Evolutionary conservation across 2,329 filamentous ascomycete species (phyloP).

Genomic region (Fusarium odoratissimum): DNA sequence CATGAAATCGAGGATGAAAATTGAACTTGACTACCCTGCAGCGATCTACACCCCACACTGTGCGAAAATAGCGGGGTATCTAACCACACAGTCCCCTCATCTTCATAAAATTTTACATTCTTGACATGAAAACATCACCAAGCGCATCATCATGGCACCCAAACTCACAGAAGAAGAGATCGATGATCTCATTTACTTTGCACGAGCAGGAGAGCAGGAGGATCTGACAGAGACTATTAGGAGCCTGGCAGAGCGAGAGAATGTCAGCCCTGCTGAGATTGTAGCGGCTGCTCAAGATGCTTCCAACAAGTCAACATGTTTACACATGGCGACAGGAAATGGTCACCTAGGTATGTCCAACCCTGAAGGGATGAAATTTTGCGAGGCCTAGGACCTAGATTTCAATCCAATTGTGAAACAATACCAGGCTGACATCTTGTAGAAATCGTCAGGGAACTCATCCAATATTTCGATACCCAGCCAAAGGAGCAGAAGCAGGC

Average conservation of each 20-base stretch:
- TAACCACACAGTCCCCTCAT: constrained; percentile 55
- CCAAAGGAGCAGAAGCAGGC: constrained; percentile 57
- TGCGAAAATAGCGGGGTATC: constrained; percentile 52
- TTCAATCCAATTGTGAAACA: fast-evolving
- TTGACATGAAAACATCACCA: constrained; percentile 27
- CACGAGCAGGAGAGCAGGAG: constrained; percentile 79
- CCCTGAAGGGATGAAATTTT: fast-evolving
- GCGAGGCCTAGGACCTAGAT: fast-evolving
- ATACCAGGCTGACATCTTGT: constrained; percentile 8
- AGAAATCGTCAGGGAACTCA: constrained; percentile 60
- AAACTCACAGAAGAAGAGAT: constrained; percentile 81
- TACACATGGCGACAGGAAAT: constrained; percentile 95
- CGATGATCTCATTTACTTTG: constrained; percentile 91
- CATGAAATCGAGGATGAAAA: neutral
- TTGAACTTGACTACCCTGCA: constrained; percentile 40
- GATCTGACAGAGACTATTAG: constrained; percentile 73
- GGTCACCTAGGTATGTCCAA: constrained; percentile 76
- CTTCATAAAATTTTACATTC: constrained; percentile 48
- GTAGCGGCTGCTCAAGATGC: constrained; percentile 76
- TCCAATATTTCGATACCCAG: constrained; percentile 56
- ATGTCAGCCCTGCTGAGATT: constrained; percentile 69
- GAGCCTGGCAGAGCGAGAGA: constrained; percentile 71
- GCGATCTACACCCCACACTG: constrained; percentile 40
- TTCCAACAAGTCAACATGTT: constrained; percentile 77
- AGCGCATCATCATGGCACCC: constrained; percentile 56